Base-by-base conservation (phyloP, 768 basidiomycete genomes). In the Panus rudis region DNA sequence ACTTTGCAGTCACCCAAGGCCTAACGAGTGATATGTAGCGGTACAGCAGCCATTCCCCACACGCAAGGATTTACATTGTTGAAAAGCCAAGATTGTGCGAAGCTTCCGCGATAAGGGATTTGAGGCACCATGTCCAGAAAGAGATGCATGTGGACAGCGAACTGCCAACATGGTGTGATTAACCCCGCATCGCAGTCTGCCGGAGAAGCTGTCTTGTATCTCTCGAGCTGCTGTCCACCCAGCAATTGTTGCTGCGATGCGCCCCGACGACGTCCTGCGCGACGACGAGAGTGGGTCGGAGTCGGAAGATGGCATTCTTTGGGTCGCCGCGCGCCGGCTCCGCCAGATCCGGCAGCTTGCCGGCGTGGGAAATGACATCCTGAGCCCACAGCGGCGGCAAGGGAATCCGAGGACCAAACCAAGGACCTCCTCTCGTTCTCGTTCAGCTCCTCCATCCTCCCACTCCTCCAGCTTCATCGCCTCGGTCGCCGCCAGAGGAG, bases 381-480 rank as follows among this genome's bases (percentile, higher is more conserved):
- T 8, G 33, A 39, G 47, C 47, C 39, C 48, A 40, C 49, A 47
- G 33, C 39, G 31, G 30, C 37, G 43, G 46, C 50, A 40, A 44
- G 53, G 51, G 28, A 45, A 45, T 27, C 42, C 42, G 44, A 28
- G 31, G 33, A 47, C 42, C 21, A 38, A 46, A 42, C 51, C 47
- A 42, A 10, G 10, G 35, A 21, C 35, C 11, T 39, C 7, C 21
- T 41, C 42, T 31, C 58, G 58, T 30, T 57, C 58, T 45, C 51
- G 54, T 42, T 57, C 56, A 52, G 58, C 58, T 42, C 58, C 58
- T 39, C 58, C 58, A 47, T 45, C 59, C 37, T 51, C 53, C 41
- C 46, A 39, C 45, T 46, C 47, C 41, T 46, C 25, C 52, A 50
- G 37, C 37, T 50, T 16, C 40, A 45, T 49, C 17, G 25, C 37